Conservation (phyloP, 2,329 filamentous ascomycete species). For the Talaromyces rugulosus region DNA sequence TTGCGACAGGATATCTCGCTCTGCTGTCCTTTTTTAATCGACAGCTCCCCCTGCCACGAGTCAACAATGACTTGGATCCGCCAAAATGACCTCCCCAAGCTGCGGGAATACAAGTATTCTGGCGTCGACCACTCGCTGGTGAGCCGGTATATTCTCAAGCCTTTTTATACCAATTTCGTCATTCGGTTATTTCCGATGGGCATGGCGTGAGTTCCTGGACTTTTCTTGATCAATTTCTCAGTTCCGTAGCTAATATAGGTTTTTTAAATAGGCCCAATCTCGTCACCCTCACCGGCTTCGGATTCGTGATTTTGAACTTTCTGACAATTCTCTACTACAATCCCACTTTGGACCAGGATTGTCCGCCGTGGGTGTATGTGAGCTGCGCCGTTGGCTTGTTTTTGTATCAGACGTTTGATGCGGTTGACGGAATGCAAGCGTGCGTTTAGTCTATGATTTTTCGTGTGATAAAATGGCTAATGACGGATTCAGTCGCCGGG, state of each 20-base stretch:
- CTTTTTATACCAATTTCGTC: slow-evolving; percentile 92
- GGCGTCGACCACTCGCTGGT: slow-evolving; percentile 84
- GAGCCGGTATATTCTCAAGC: slow-evolving; percentile 92
- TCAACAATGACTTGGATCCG: slow-evolving; percentile 85
- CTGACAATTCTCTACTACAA: slow-evolving; percentile 93
- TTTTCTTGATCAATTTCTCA: neutral
- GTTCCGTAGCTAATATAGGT: neutral
- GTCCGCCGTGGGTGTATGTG: slow-evolving; percentile 91
- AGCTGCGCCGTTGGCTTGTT: slow-evolving; percentile 87
- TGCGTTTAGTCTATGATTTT: slow-evolving; percentile 44
- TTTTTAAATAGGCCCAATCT: slow-evolving; percentile 42
- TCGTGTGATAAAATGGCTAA: slow-evolving; percentile 9
- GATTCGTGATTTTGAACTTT: slow-evolving; percentile 84
- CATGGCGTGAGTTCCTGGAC: slow-evolving; percentile 66
- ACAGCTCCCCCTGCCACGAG: neutral
- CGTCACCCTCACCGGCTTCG: slow-evolving; percentile 78
- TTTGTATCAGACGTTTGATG: slow-evolving; percentile 97
- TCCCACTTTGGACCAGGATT: slow-evolving; percentile 88
- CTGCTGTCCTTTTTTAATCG: neutral
- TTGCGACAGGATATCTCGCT: neutral
- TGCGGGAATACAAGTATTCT: slow-evolving; percentile 94
- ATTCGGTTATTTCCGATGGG: slow-evolving; percentile 92
- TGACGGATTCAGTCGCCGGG: slow-evolving; percentile 62
- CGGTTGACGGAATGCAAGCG: slow-evolving; percentile 91
- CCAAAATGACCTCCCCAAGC: slow-evolving; percentile 78